Evolutionary conservation across 78 protist genomes (phyloP), one percentile per base, ranked within the genome.

Genomic region (Protostelium mycophagum): DNA sequence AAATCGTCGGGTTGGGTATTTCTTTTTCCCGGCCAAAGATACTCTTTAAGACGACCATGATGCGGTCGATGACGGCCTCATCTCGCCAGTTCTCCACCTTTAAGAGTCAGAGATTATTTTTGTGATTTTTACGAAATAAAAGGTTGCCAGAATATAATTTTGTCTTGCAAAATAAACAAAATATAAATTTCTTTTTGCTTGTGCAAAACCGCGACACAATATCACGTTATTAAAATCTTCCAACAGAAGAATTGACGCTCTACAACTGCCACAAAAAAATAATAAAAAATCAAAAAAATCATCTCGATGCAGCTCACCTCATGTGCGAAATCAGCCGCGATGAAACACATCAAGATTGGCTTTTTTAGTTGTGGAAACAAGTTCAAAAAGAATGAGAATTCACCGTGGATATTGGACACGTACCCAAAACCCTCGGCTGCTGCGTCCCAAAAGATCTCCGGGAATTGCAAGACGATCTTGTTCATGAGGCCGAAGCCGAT

Each of bases 401-500:
- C 73, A 25, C 73, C 73, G 73, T 51, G 73, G 73, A 51, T 51
- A 16, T 51, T 51, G 31, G 73, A 51, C 31, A 51, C 73, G 16
- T 51, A 51, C 31, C 73, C 73, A 16, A 51, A 51, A 25, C 73
- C 73, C 16, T 51, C 73, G 16, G 73, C 73, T 5, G 73, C 31
- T 5, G 73, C 73, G 31, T 51, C 73, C 73, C 73, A 51, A 16
- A 51, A 51, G 73, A 51, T 16, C 16, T 51, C 73, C 31, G 5
- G 31, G 73, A 51, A 51, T 51, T 51, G 73, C 31, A 51, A 16
- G 73, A 51, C 73, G 73, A 51, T 51, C 73, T 51, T 51, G 73
- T 51, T 51, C 73, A 51, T 51, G 73, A 51, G 73, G 73, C 73
- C 73, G 73, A 51, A 51, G 73, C 73, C 73, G 73, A 51, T 51